Evolutionary conservation across 1,284 basidiomycete species (phyloP).

Genomic region (Sparassis latifolia): DNA sequence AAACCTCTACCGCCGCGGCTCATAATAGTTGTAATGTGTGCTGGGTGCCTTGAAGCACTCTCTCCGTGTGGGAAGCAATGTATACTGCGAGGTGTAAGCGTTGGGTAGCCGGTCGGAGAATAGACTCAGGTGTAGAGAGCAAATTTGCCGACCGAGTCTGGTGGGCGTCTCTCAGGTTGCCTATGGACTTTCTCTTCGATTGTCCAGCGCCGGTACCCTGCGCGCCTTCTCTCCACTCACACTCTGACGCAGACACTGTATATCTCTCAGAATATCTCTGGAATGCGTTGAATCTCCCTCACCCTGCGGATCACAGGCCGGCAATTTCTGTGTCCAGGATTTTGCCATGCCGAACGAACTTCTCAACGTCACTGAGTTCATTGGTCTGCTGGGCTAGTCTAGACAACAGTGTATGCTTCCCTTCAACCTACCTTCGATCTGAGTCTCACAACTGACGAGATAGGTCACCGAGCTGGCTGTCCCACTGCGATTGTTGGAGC

Average conservation of each 20-base stretch:
- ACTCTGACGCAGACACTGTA: constrained; percentile 4
- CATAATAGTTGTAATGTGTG: constrained; percentile 7
- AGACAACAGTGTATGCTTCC: neutral
- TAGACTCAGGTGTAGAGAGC: constrained; percentile 10
- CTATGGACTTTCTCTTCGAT: constrained; percentile 22
- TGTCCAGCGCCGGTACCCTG: constrained; percentile 9
- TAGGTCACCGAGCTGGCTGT: constrained; percentile 10
- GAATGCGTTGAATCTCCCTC: constrained; percentile 7
- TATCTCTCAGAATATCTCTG: constrained; percentile 14
- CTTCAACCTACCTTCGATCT: neutral
- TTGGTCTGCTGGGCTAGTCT: neutral
- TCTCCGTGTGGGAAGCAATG: no score
- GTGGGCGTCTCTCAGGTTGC: neutral
- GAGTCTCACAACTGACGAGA: neutral
- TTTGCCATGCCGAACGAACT: constrained; percentile 1
- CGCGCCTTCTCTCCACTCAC: constrained; percentile 7
- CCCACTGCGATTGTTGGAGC: constrained; percentile 13
- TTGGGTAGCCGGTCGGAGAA: constrained; percentile 19
- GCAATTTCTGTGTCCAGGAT: constrained; percentile 13
- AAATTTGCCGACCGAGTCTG: neutral
- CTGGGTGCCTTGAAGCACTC: neutral
- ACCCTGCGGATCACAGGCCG: constrained; percentile 3
- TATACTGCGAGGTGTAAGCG: no score
- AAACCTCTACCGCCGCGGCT: constrained; percentile 22
- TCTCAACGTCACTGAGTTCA: constrained; percentile 2